phyloP scores from a whole-genome alignment of 306 rosid species.

The Bauhinia variegata region DNA sequence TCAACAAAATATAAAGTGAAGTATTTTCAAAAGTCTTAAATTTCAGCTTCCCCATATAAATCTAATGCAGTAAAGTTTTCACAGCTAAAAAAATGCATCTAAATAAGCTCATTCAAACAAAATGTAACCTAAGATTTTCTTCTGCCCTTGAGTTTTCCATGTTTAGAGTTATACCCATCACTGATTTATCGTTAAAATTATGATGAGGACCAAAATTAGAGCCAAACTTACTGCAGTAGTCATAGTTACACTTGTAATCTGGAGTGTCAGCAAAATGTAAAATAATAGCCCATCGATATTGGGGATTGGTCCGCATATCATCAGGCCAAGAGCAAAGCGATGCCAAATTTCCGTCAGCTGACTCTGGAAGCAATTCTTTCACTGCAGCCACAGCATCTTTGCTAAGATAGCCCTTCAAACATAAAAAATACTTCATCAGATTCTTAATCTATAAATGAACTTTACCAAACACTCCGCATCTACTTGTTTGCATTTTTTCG shows the following conservation, averaged over 20 bases:
- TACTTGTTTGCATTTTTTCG: no score
- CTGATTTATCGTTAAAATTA: no score
- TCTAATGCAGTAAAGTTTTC: no score
- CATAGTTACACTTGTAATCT: constrained; percentile 56
- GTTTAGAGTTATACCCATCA: no score
- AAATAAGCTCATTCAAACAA: no score
- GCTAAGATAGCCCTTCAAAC: constrained; percentile 45
- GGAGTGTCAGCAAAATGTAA: constrained; percentile 68
- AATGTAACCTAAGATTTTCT: no score
- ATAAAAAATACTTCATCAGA: constrained; percentile 14
- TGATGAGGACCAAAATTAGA: neutral
- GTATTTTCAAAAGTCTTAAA: no score
- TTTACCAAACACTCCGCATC: constrained; percentile 6
- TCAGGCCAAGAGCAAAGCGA: constrained; percentile 61
- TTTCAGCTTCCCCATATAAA: no score
- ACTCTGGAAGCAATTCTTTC: constrained; percentile 43
- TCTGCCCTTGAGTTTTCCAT: neutral
- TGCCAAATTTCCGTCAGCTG: constrained; percentile 58
- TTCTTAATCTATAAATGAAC: neutral
- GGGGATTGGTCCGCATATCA: constrained; percentile 54
- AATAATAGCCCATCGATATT: constrained; percentile 69
- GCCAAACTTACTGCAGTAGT: constrained; percentile 45
- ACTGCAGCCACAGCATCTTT: constrained; percentile 54
- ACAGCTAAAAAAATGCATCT: no score
- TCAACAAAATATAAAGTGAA: no score